These are phyloP conservation scores for Melocanna baccifera DNA, from an alignment of 176 grass and related monocot genomes.

Conservation along the genomic window DNA sequence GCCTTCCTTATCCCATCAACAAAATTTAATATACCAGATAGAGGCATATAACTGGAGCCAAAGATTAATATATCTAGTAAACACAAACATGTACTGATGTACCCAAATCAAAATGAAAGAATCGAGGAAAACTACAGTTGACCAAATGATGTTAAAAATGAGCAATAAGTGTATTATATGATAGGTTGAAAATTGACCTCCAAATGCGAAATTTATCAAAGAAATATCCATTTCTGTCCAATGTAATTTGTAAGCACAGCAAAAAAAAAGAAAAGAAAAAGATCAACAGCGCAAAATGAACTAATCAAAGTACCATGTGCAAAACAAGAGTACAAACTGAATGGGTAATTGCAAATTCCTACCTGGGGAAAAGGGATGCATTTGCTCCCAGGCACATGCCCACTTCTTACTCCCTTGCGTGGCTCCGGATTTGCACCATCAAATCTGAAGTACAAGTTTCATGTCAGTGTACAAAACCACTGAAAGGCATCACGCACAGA, in stretches of 20 bases:
- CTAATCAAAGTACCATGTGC: not conserved
- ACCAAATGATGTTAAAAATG: not conserved
- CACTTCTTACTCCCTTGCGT: constrained; percentile 82
- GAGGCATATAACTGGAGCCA: not conserved
- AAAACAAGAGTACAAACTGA: not conserved
- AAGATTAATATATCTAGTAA: not conserved
- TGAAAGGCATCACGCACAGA: not conserved
- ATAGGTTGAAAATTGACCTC: not conserved
- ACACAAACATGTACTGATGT: not conserved
- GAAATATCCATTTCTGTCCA: not conserved
- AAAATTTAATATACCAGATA: not conserved
- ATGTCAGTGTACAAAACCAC: constrained; percentile 30
- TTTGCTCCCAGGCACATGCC: constrained; percentile 94
- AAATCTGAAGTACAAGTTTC: constrained; percentile 63
- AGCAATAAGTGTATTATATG: not conserved
- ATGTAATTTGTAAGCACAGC: not conserved
- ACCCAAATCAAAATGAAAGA: not conserved
- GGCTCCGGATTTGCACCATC: constrained; percentile 83
- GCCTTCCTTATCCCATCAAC: not conserved
- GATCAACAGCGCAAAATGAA: not conserved
- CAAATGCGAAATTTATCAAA: constrained; percentile 7
- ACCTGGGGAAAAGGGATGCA: constrained; percentile 88
- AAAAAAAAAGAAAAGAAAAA: not conserved
- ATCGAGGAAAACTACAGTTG: not conserved
- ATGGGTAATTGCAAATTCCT: constrained; percentile 23